phyloP scores from a whole-genome alignment of 2,329 filamentous ascomycete species.

The Fusarium guadeloupense region DNA sequence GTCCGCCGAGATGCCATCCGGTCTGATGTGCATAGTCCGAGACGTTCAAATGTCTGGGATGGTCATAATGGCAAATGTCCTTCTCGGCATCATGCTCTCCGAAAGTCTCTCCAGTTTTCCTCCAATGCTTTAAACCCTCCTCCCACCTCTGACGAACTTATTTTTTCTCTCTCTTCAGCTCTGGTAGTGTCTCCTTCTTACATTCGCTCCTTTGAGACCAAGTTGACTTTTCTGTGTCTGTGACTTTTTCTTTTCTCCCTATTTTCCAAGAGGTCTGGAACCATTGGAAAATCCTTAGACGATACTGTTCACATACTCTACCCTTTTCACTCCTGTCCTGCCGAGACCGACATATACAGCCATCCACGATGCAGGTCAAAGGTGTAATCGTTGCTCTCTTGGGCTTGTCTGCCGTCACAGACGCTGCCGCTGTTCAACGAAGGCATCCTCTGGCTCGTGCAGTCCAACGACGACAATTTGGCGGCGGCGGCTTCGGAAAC shows the following conservation, averaged over 20 bases:
- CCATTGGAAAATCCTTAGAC: slow-evolving; percentile 46
- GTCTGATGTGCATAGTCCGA: slow-evolving; percentile 46
- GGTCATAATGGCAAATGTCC: slow-evolving; percentile 46
- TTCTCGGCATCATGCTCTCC: slow-evolving; percentile 51
- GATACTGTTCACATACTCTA: slow-evolving; percentile 15
- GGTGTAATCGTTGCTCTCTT: slow-evolving; percentile 59
- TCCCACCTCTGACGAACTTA: slow-evolving; percentile 40
- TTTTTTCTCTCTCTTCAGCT: slow-evolving; percentile 54
- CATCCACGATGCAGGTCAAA: slow-evolving; percentile 62
- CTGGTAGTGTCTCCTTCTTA: slow-evolving; percentile 59
- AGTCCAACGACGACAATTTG: slow-evolving; percentile 55
- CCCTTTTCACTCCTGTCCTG: slow-evolving; percentile 30
- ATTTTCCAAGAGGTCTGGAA: slow-evolving; percentile 60
- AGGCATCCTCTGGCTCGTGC: slow-evolving; percentile 49
- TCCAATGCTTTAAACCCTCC: slow-evolving; percentile 47
- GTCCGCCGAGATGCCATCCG: slow-evolving; percentile 42
- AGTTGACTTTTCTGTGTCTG: slow-evolving; percentile 49
- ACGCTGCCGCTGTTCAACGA: slow-evolving; percentile 56
- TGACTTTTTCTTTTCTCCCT: slow-evolving; percentile 57
- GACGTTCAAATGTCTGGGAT: slow-evolving; percentile 44
- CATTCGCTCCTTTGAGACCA: slow-evolving; percentile 57
- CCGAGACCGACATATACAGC: slow-evolving; percentile 32
- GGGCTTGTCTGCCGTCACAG: slow-evolving; percentile 56
- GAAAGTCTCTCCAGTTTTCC: slow-evolving; percentile 46
- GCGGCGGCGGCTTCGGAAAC: slow-evolving; percentile 40